Percentiles rank a stretch among this genome's conserved stretches.
phyloP scores from a whole-genome alignment of 2,329 filamentous ascomycete genomes.

The Ceratocystis destructans region DNA sequence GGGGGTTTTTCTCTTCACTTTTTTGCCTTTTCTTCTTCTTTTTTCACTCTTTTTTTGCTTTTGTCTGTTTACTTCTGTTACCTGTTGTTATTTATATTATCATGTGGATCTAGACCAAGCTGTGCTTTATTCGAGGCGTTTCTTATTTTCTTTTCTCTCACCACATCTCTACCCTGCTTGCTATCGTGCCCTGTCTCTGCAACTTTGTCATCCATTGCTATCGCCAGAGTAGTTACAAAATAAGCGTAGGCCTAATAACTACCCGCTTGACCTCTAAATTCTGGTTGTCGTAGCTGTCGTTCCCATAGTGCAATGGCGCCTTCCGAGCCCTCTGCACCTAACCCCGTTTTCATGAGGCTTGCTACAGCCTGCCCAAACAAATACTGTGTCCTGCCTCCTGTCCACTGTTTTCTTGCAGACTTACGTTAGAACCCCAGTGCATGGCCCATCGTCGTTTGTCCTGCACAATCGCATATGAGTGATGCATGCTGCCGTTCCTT shows the following conservation, averaged over 20 bases:
- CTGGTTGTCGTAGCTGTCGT: neutral
- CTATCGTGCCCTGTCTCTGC: no score
- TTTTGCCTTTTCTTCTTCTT: no score
- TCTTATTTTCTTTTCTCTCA: neutral
- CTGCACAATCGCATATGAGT: neutral
- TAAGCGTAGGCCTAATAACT: no score
- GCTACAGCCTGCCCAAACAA: neutral
- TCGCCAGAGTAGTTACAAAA: no score
- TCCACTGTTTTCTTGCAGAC: neutral
- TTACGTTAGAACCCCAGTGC: neutral
- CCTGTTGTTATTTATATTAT: neutral
- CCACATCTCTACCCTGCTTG: no score
- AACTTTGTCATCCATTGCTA: neutral
- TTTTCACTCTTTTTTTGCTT: neutral
- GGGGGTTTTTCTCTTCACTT: no score
- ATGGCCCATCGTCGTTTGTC: neutral
- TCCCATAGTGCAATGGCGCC: neutral
- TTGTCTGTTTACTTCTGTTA: neutral
- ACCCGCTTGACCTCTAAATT: neutral
- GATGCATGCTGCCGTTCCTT: neutral
- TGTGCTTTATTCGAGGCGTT: conserved; percentile 2
- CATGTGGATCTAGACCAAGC: conserved; percentile 7
- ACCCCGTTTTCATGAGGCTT: neutral
- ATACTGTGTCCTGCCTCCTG: neutral
- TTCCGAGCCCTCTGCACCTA: neutral